These are phyloP conservation scores for Vitis cinerea DNA, from an alignment of 164 flowering plant species.

Conservation along the genomic window DNA sequence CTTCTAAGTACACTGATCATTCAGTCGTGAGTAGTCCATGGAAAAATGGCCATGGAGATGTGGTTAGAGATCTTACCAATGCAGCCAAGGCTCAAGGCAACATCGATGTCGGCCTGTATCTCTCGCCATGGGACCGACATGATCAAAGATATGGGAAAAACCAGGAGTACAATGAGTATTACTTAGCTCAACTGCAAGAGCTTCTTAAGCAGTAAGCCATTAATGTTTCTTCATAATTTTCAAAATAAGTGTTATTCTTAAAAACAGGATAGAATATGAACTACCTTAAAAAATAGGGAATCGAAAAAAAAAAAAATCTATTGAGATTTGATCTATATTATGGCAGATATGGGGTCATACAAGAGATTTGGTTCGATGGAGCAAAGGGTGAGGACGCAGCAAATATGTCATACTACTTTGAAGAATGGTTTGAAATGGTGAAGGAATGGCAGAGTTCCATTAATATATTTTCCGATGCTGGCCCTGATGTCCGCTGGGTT, in stretches of 20 bases:
- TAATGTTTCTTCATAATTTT: neutral
- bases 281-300: too few relatives aligned
- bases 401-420: slow-evolving; percentile 77
- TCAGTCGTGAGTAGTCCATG: slow-evolving; percentile 70
- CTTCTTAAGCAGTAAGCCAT: slow-evolving; percentile 54
- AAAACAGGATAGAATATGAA: too few relatives aligned
- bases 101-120: slow-evolving; percentile 72
- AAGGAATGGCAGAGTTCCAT: slow-evolving; percentile 79
- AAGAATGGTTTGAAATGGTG: slow-evolving; percentile 89
- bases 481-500: slow-evolving; percentile 88
- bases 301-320: neutral
- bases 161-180: slow-evolving; percentile 66
- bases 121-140: slow-evolving; percentile 97
- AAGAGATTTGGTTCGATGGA: slow-evolving; percentile 97
- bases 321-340: slow-evolving; percentile 5
- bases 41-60: slow-evolving; percentile 80
- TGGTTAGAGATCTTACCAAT: slow-evolving; percentile 56
- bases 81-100: slow-evolving; percentile 53
- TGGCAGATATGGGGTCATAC: slow-evolving; percentile 69
- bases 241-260: neutral
- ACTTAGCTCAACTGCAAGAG: slow-evolving; percentile 88
- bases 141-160: slow-evolving; percentile 70
- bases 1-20: slow-evolving; percentile 77
- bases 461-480: slow-evolving; percentile 92
- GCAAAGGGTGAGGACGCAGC: slow-evolving; percentile 77